Base-by-base conservation (phyloP, 2,329 filamentous ascomycete genomes). In the Colletotrichum sp. region DNA sequence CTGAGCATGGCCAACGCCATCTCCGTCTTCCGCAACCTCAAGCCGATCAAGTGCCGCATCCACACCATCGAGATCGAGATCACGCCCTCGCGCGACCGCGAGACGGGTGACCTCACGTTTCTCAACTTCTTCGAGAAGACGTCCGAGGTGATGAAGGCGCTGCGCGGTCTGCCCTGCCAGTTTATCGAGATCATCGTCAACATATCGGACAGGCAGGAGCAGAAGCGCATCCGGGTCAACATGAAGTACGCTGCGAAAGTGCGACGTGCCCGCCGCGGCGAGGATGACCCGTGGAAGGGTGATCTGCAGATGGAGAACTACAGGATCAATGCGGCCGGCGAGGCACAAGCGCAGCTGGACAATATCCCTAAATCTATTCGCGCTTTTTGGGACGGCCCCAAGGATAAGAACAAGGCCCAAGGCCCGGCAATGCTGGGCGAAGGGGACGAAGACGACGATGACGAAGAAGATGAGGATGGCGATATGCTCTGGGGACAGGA, bases 31-130 rank as follows among this genome's bases (percentile, higher is more conserved):
- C 55, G 57, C 36, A 58, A 67, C 26, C 75, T 78, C n/a, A 38
- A 48, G 38, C 74, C 76, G 18, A 61, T 79, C 9, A 80, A 80
- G 8, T 77, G 76, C 3, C 26, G 71, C 63, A 80, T 90, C 5
- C 82, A 86, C 72, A 88, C 84, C 2, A 79, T 90, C 28, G 85
- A 83, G 5, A 80, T 90, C 63, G 83, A 87, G 38, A 78, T 90
- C 63, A 81, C 82, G 18, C 85, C 85, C 2, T 75, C 63, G 18
- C 77, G 69, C 5, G 72, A 60, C 12, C 8, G 16, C 18, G 34
- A 71, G 18, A 66, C 74, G 52, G 67, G 71, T 2, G 32, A 77
- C 12, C 82, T 86, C 43, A 85, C 84, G 4, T 85, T 86, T 67
- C 78, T 83, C 67, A 74, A 83, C 72, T 86, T 87, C 77, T 85